A percentile compares a stretch with the other conserved stretches of the same genome.
Evolutionary conservation across 1,139 yeast genomes (phyloP).

Genomic region (Suhomyces panamericanus): DNA sequence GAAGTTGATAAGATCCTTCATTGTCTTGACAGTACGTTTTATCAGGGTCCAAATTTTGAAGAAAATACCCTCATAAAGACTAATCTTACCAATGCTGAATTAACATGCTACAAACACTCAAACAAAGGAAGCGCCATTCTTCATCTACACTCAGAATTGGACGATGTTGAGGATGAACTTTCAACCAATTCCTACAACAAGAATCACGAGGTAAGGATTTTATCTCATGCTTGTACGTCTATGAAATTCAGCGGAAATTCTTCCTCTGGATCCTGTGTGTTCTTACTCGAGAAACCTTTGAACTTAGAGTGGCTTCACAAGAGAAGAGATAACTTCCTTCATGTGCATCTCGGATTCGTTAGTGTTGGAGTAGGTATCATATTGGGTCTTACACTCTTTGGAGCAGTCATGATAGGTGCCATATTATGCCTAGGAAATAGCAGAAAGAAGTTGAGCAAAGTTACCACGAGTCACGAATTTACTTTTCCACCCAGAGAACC

Average conservation of each 20-base stretch:
- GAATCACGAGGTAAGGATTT: slow-evolving; percentile 64
- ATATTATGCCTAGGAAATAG: slow-evolving; percentile 30
- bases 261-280: slow-evolving; percentile 53
- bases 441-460: slow-evolving; percentile 12
- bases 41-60: not conserved
- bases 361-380: slow-evolving; percentile 68
- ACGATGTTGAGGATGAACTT: slow-evolving; percentile 22
- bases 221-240: slow-evolving; percentile 67
- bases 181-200: slow-evolving; percentile 46
- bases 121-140: slow-evolving; percentile 41
- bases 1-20: slow-evolving; percentile 36
- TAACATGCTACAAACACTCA: slow-evolving; percentile 45
- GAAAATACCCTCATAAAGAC: slow-evolving; percentile 21
- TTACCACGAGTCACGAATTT: slow-evolving; percentile 10
- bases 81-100: slow-evolving; percentile 39
- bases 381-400: slow-evolving; percentile 52
- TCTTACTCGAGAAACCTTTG: slow-evolving; percentile 67
- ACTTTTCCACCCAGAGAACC: slow-evolving; percentile 26
- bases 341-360: slow-evolving; percentile 61
- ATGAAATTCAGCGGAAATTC: slow-evolving; percentile 21
- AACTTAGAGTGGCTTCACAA: slow-evolving; percentile 57
- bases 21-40: slow-evolving; percentile 27
- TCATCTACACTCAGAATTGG: slow-evolving; percentile 20
- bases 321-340: slow-evolving; percentile 37
- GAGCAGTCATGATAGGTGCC: slow-evolving; percentile 30